Percentiles rank a stretch among this genome's conserved stretches.
These are phyloP conservation scores for Trichophyton benhamiae DNA, from an alignment of 2,329 filamentous ascomycete species.

Conservation along the genomic window DNA sequence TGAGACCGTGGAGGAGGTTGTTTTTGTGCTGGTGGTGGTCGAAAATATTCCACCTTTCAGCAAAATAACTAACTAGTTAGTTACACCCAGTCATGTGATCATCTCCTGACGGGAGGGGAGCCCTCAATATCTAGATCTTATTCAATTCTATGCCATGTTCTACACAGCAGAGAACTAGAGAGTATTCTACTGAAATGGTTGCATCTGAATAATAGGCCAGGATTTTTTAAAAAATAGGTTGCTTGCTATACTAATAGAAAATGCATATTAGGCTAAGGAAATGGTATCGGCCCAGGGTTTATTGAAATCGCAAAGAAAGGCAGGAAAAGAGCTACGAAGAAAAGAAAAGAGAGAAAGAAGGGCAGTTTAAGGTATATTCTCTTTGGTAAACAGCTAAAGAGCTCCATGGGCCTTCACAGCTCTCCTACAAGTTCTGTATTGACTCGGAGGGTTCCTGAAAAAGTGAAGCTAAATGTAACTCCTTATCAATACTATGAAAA, in stretches of 20 bases:
- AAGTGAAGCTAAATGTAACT: neutral
- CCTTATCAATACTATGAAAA: neutral
- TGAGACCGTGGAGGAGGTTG: too few species aligned
- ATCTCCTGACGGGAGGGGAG: neutral
- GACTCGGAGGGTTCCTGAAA: neutral
- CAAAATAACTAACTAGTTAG: too few species aligned
- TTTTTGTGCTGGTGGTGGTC: too few species aligned
- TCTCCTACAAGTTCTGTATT: neutral
- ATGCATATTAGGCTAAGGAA: neutral
- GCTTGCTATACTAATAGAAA: neutral
- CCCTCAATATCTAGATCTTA: neutral
- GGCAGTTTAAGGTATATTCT: neutral
- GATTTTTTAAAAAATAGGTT: neutral
- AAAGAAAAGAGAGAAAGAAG: neutral
- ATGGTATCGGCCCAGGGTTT: neutral
- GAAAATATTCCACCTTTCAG: too few species aligned
- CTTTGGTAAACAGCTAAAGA: neutral
- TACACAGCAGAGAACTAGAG: neutral
- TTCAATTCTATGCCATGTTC: neutral
- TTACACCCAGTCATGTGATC: neutral
- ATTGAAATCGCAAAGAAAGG: neutral
- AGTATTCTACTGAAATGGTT: neutral
- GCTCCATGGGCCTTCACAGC: neutral
- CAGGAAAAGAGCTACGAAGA: neutral
- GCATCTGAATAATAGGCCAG: neutral